Percentiles rank a stretch among this genome's conserved stretches.
These are phyloP conservation scores for Cystofilobasidium bisporidii DNA, from an alignment of 768 basidiomycete genomes.

Conservation along the genomic window DNA sequence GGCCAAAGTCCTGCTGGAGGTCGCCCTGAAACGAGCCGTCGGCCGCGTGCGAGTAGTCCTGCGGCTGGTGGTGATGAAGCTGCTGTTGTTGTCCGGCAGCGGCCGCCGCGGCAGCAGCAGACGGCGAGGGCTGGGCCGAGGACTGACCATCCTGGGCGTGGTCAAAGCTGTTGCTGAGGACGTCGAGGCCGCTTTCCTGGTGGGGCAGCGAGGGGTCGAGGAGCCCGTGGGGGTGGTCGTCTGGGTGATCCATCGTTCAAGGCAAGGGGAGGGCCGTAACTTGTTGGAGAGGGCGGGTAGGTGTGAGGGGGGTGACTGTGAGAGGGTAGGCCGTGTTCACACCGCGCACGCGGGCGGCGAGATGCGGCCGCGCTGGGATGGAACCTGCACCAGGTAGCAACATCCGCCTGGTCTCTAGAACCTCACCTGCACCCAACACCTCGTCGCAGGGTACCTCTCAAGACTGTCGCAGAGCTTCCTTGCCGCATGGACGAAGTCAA, in stretches of 20 bases:
- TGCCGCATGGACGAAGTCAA: constrained; percentile 14
- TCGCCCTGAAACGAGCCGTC: too few relatives aligned
- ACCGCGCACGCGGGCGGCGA: too few relatives aligned
- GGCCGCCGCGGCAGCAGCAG: neutral
- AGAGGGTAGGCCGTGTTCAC: neutral
- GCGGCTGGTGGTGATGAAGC: neutral
- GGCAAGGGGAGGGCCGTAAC: neutral
- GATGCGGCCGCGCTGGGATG: too few relatives aligned
- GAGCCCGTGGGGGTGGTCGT: neutral
- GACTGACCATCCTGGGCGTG: neutral
- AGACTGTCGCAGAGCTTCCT: neutral
- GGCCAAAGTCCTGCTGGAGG: neutral
- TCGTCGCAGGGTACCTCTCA: neutral
- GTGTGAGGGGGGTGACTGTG: neutral
- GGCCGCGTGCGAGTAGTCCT: too few relatives aligned
- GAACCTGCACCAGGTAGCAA: too few relatives aligned
- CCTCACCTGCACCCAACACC: neutral
- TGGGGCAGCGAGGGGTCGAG: neutral
- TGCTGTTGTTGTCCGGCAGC: neutral
- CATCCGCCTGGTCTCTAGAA: too few relatives aligned
- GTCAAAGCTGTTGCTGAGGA: neutral
- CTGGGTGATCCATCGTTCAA: neutral
- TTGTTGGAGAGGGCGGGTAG: neutral
- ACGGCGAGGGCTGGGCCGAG: neutral
- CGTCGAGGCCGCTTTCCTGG: neutral